Percentiles rank a stretch among this genome's conserved stretches.
phyloP scores from a whole-genome alignment of 257 asterid genomes.

The Apocynum venetum region DNA sequence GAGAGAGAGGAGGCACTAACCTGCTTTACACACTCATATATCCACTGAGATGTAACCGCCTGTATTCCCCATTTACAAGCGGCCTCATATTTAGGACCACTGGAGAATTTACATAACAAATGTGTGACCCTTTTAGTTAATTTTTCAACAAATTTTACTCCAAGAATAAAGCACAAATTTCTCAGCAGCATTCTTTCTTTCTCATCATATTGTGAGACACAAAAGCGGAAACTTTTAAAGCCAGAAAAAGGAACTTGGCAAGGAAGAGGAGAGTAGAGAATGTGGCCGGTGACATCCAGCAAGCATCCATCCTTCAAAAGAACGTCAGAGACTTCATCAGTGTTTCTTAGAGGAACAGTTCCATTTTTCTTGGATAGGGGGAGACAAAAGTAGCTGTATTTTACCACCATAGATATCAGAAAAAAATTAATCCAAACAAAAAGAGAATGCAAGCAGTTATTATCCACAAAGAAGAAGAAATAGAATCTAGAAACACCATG shows the following conservation, averaged over 20 bases:
- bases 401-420: background rate
- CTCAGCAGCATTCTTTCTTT: slow-evolving; percentile 69
- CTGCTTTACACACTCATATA: slow-evolving; percentile 76
- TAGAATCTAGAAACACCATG: background rate
- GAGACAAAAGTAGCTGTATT: background rate
- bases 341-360: background rate
- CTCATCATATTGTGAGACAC: slow-evolving; percentile 73
- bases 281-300: slow-evolving; percentile 80
- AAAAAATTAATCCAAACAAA: background rate
- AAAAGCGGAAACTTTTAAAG: slow-evolving; percentile 61
- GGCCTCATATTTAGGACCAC: slow-evolving; percentile 78
- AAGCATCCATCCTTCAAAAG: slow-evolving; percentile 66
- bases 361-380: background rate
- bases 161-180: slow-evolving; percentile 81
- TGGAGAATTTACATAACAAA: slow-evolving; percentile 66
- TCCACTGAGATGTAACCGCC: slow-evolving; percentile 78
- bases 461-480: background rate
- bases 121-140: slow-evolving; percentile 74
- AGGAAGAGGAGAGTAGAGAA: slow-evolving; percentile 86
- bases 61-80: slow-evolving; percentile 79
- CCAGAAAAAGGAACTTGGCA: slow-evolving; percentile 82
- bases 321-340: slow-evolving; percentile 29
- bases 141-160: slow-evolving; percentile 59
- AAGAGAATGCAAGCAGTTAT: background rate
- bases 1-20: slow-evolving; percentile 30